These are phyloP conservation scores for Penicillium desertorum DNA, from an alignment of 495 filamentous ascomycete genomes.

Conservation along the genomic window DNA sequence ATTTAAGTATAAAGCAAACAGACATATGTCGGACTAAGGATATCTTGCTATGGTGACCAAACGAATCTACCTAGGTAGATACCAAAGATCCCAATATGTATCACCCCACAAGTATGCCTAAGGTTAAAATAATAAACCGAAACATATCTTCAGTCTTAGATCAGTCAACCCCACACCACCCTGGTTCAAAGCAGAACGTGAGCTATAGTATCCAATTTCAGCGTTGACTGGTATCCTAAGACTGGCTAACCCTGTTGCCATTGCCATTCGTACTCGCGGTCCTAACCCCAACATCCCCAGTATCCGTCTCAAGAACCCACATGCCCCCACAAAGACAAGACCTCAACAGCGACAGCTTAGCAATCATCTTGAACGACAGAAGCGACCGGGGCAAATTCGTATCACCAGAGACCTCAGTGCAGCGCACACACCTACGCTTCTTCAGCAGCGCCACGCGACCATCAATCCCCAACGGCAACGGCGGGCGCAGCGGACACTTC, in stretches of 20 bases:
- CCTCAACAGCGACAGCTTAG: conserved; percentile 41
- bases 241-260: background rate
- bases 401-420: conserved; percentile 45
- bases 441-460: conserved; percentile 14
- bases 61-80: background rate
- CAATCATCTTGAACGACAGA: conserved; percentile 42
- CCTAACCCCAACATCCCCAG: conserved; percentile 9
- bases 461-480: conserved; percentile 12
- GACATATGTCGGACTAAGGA: background rate
- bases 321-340: conserved; percentile 48
- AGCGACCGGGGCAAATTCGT: conserved; percentile 34
- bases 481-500: conserved; percentile 37
- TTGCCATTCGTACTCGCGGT: conserved; percentile 1
- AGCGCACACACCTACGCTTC: conserved; percentile 42
- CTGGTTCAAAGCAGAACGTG: background rate
- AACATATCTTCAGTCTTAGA: background rate
- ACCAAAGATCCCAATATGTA: background rate
- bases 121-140: background rate
- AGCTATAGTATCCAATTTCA: conserved; percentile 1
- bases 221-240: background rate
- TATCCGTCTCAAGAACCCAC: conserved; percentile 40
- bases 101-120: background rate
- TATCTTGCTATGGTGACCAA: background rate
- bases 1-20: background rate
- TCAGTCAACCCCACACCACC: background rate